These are phyloP conservation scores for Lagenidium giganteum DNA, from an alignment of 352 stramenopile species.

Conservation along the genomic window DNA sequence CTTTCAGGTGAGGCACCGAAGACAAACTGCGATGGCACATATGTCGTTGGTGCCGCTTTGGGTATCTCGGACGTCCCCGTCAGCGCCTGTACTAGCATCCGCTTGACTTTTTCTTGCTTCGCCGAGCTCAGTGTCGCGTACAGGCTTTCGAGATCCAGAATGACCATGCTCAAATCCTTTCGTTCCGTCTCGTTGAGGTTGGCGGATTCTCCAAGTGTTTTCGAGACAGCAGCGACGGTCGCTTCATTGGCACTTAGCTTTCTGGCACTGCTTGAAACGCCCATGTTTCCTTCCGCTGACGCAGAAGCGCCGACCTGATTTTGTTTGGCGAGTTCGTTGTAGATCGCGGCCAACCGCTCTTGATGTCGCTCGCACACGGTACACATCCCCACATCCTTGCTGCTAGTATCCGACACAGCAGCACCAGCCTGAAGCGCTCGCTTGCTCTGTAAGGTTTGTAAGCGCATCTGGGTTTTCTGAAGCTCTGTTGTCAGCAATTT, in stretches of 20 bases:
- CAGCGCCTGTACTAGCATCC: too few relatives aligned
- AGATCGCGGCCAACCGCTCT: slow-evolving; percentile 41
- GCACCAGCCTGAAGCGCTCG: slow-evolving; percentile 8
- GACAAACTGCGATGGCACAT: too few relatives aligned
- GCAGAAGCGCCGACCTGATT: too few relatives aligned
- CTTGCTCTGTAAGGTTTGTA: too few relatives aligned
- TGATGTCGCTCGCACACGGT: slow-evolving; percentile 50
- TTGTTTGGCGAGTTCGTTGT: slow-evolving; percentile 27
- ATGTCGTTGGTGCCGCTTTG: too few relatives aligned
- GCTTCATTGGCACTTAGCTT: too few relatives aligned
- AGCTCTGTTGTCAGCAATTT: slow-evolving; percentile 28
- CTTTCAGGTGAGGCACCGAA: too few relatives aligned
- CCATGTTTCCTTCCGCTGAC: too few relatives aligned
- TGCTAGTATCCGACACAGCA: background rate
- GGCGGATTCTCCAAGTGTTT: background rate
- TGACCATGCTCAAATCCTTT: slow-evolving; percentile 22
- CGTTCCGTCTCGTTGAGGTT: slow-evolving; percentile 32
- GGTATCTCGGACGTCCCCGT: too few relatives aligned
- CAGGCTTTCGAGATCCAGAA: slow-evolving; percentile 46
- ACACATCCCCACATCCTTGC: slow-evolving; percentile 14
- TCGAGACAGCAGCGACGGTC: background rate
- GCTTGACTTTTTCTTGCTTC: slow-evolving; percentile 37
- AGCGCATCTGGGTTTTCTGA: slow-evolving; percentile 23
- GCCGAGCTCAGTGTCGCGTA: slow-evolving; percentile 26
- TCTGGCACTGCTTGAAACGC: too few relatives aligned